These are phyloP conservation scores for Pleomassaria siparia DNA, from an alignment of 2,329 filamentous ascomycete species.

Conservation along the genomic window DNA sequence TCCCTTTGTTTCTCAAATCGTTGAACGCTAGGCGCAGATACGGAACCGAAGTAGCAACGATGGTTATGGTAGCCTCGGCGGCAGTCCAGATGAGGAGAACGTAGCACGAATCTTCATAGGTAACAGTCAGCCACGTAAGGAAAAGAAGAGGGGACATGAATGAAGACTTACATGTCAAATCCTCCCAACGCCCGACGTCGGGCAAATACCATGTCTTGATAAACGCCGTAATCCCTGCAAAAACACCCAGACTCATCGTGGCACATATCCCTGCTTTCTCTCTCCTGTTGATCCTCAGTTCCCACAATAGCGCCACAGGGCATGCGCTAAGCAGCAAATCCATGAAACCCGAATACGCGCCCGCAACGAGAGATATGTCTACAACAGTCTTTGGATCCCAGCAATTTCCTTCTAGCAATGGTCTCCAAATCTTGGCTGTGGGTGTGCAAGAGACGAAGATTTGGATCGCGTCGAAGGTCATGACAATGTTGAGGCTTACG, in stretches of 20 bases:
- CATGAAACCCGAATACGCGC: conserved; percentile 9
- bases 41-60: background rate
- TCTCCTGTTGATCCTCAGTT: conserved; percentile 12
- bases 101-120: background rate
- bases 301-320: conserved; percentile 10
- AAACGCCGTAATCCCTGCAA: background rate
- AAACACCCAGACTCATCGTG: conserved; percentile 1
- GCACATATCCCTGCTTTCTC: conserved; percentile 8
- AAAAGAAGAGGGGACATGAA: background rate
- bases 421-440: background rate
- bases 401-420: background rate
- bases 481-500: background rate
- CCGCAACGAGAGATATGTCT: background rate
- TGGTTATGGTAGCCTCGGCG: background rate
- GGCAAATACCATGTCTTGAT: conserved; percentile 3
- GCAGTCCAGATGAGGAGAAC: background rate
- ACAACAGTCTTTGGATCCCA: background rate
- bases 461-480: background rate
- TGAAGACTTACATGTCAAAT: background rate
- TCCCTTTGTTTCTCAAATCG: background rate
- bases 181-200: background rate
- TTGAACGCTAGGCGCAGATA: background rate
- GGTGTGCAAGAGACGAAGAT: background rate
- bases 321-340: conserved; percentile 12
- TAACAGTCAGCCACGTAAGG: background rate